Evolutionary conservation across 306 rosid genomes (phyloP).

Genomic region (Argentina anserina): DNA sequence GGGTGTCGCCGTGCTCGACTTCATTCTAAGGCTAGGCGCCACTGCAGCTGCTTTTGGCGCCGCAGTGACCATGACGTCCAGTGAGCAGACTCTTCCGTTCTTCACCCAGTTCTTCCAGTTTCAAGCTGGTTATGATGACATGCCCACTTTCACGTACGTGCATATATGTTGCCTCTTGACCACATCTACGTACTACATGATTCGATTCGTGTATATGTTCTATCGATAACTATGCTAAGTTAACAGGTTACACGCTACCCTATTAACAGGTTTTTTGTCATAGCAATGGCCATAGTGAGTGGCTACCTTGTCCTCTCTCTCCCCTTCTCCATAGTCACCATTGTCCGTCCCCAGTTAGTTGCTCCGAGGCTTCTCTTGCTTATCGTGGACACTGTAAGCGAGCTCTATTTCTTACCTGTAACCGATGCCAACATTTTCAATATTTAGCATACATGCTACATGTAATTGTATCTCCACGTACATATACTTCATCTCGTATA

Average conservation of each 20-base stretch:
- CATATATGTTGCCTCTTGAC: background rate
- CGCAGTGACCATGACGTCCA: conserved; percentile 44
- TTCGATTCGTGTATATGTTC: background rate
- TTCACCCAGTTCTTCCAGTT: conserved; percentile 75
- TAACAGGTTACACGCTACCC: background rate
- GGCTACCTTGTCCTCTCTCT: conserved; percentile 65
- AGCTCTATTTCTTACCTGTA: background rate
- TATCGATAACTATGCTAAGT: background rate
- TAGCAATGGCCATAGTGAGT: conserved; percentile 56
- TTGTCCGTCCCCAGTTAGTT: conserved; percentile 51
- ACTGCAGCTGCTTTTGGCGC: conserved; percentile 46
- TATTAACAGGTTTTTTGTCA: conserved; percentile 56
- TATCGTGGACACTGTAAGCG: conserved; percentile 49
- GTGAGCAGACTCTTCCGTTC: conserved; percentile 56
- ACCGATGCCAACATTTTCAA: background rate
- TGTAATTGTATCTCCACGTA: background rate
- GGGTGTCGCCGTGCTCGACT: conserved; percentile 57
- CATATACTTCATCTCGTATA: background rate
- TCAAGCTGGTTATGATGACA: conserved; percentile 55
- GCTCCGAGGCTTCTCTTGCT: conserved; percentile 57
- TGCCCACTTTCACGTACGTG: conserved; percentile 52
- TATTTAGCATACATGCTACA: background rate
- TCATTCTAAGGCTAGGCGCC: conserved; percentile 56
- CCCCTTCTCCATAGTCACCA: conserved; percentile 54
- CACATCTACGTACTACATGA: background rate